phyloP scores from a whole-genome alignment of 495 filamentous ascomycete genomes.

The Penicillium manginii region DNA sequence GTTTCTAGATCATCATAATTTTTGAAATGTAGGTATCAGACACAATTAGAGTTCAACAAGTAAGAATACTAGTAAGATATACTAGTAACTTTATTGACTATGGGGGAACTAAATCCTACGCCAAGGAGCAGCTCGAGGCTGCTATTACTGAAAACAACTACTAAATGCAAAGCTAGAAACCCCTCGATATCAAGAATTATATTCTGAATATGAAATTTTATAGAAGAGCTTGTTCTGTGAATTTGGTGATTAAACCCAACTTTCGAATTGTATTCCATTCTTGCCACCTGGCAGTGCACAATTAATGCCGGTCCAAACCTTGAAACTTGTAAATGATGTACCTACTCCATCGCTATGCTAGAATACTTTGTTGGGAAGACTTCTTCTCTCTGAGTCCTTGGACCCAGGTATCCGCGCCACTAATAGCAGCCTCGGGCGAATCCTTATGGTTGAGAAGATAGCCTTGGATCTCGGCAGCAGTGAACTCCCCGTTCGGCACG shows the following conservation, averaged over 20 bases:
- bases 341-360: slow-evolving; percentile 1
- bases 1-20: no score
- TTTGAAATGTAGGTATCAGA: no score
- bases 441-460: slow-evolving; percentile 71
- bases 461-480: slow-evolving; percentile 79
- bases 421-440: slow-evolving; percentile 61
- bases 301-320: not conserved
- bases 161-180: no score
- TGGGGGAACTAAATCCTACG: no score
- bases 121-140: no score
- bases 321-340: not conserved
- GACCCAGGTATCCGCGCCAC: slow-evolving; percentile 61
- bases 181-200: no score
- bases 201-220: not conserved
- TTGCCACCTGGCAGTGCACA: no score
- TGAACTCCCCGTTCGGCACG: slow-evolving; percentile 67
- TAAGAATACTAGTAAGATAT: no score
- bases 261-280: not conserved
- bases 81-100: no score
- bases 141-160: no score
- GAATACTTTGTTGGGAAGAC: slow-evolving; percentile 15
- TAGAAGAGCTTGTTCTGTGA: not conserved
- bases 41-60: no score
- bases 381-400: slow-evolving; percentile 59
- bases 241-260: not conserved